Percentiles rank a stretch among this genome's conserved stretches.
phyloP scores from a whole-genome alignment of 352 stramenopile genomes.

The Phytophthora ohioensis region DNA sequence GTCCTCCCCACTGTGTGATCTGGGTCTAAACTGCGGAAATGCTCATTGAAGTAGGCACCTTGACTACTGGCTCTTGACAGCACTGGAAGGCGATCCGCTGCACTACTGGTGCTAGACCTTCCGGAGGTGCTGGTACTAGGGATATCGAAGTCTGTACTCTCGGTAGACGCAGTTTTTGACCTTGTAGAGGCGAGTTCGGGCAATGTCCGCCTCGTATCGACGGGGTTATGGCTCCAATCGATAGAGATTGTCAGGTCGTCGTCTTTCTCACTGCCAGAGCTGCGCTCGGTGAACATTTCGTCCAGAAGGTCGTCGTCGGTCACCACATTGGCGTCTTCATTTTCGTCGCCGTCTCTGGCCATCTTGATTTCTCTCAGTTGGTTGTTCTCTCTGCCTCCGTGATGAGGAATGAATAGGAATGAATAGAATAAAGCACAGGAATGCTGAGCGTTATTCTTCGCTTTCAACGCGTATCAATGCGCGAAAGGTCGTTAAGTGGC shows the following conservation, averaged over 20 bases:
- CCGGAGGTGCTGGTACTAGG: neutral
- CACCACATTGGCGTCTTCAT: slow-evolving; percentile 18
- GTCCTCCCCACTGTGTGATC: slow-evolving; percentile 38
- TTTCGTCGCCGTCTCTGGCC: slow-evolving; percentile 24
- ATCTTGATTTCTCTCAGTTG: slow-evolving; percentile 7
- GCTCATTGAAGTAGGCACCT: slow-evolving; percentile 24
- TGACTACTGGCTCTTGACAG: slow-evolving; percentile 26
- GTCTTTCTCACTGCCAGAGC: slow-evolving; percentile 19
- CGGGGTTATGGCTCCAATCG: slow-evolving; percentile 2
- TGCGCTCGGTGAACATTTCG: slow-evolving; percentile 42
- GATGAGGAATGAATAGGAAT: slow-evolving; percentile 20
- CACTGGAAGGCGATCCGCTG: slow-evolving; percentile 9
- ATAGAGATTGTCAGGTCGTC: slow-evolving; percentile 21
- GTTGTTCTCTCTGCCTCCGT: slow-evolving; percentile 22
- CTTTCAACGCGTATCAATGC: slow-evolving; percentile 13
- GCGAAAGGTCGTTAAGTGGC: slow-evolving; percentile 20
- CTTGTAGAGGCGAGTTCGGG: neutral
- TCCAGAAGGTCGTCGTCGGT: slow-evolving; percentile 30
- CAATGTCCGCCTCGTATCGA: neutral
- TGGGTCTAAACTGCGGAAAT: slow-evolving; percentile 26
- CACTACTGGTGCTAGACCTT: slow-evolving; percentile 10
- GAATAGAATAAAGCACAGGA: slow-evolving; percentile 4
- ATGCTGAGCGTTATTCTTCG: slow-evolving; percentile 22
- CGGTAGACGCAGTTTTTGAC: neutral
- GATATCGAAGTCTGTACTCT: slow-evolving; percentile 2